Conservation (phyloP, 768 basidiomycete species). For the Auriscalpium orientale region DNA sequence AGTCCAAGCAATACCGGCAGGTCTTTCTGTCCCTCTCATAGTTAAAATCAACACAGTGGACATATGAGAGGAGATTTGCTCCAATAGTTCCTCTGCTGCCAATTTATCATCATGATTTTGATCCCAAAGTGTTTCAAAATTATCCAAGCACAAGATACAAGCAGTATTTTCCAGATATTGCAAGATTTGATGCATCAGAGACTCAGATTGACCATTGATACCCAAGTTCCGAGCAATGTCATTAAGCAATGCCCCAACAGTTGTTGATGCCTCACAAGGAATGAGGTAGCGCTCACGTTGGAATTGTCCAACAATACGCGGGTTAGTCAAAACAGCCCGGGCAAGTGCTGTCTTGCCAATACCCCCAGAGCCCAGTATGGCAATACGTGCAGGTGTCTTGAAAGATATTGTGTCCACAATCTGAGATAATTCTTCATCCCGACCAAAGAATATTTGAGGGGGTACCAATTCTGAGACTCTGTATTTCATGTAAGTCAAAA, state of each 20-base stretch:
- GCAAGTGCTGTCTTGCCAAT: not conserved
- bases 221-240: not conserved
- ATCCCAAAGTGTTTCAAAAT: not conserved
- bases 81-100: not conserved
- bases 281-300: not conserved
- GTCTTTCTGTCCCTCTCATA: not conserved
- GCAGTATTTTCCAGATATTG: not conserved
- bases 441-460: slow-evolving; percentile 3
- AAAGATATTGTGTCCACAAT: not conserved
- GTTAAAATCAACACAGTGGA: not conserved
- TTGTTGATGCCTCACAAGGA: not conserved
- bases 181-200: not conserved
- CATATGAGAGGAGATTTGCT: not conserved
- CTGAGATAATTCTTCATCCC: not conserved
- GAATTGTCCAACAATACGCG: not conserved
- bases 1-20: not conserved
- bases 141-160: not conserved
- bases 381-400: not conserved
- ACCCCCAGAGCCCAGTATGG: slow-evolving; percentile 1
- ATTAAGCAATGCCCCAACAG: not conserved
- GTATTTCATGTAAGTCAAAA: not conserved
- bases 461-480: not conserved
- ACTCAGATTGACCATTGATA: not conserved
- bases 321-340: not conserved
- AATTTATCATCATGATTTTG: not conserved